Conservation (phyloP, 495 filamentous ascomycete genomes). For the Tuber brumale region DNA sequence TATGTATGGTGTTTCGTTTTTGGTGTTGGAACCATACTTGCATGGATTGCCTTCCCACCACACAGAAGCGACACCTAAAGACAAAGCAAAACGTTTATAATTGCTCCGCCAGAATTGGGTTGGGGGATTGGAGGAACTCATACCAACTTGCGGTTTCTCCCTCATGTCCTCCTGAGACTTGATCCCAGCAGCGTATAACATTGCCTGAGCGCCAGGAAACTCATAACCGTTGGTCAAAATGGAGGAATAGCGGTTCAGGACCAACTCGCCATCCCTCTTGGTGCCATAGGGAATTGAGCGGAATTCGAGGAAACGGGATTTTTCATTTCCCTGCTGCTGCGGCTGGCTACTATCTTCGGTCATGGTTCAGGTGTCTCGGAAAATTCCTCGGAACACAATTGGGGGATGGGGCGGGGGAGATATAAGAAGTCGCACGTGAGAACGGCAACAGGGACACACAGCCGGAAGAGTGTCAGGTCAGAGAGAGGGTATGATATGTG, state of each 20-base stretch:
- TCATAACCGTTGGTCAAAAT: constrained; percentile 78
- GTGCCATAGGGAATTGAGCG: constrained; percentile 38
- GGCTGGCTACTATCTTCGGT: constrained; percentile 25
- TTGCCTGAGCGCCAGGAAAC: constrained; percentile 91
- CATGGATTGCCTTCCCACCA: constrained; percentile 99
- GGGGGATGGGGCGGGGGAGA: neutral
- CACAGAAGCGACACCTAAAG: constrained; percentile 60
- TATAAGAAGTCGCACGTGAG: constrained; percentile 2
- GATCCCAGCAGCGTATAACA: constrained; percentile 92
- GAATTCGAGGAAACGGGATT: constrained; percentile 40
- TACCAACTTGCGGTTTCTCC: constrained; percentile 80
- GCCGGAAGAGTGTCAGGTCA: constrained; percentile 13
- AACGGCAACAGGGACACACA: constrained; percentile 17
- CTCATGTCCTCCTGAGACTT: constrained; percentile 80
- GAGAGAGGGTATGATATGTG: constrained; percentile 13
- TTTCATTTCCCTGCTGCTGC: constrained; percentile 22
- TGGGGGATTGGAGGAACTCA: constrained; percentile 38
- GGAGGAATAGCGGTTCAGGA: constrained; percentile 64
- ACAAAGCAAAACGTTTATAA: constrained; percentile 6
- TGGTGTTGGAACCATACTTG: constrained; percentile 47
- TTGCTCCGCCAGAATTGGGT: neutral
- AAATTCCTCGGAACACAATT: constrained; percentile 12
- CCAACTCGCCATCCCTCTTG: constrained; percentile 55
- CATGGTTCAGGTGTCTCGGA: constrained; percentile 20
- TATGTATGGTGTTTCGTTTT: constrained; percentile 28